Conservation (phyloP, 2,329 filamentous ascomycete species). For the Fusarium euwallaceae region DNA sequence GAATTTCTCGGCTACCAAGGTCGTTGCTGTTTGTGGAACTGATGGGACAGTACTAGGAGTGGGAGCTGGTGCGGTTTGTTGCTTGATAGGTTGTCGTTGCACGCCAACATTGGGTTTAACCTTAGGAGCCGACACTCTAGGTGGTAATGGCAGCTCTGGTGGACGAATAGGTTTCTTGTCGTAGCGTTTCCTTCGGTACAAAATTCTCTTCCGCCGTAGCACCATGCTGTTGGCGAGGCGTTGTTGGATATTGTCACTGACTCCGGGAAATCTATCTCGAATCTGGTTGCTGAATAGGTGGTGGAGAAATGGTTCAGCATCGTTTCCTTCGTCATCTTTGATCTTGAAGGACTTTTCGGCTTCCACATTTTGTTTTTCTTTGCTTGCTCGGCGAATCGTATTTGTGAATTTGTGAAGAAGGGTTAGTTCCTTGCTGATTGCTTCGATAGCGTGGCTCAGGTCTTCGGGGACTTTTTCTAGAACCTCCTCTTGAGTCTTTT, state of each 20-base stretch:
- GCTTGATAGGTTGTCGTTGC: neutral
- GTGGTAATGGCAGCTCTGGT: neutral
- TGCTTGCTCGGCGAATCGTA: constrained; percentile 28
- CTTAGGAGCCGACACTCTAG: neutral
- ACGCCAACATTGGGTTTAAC: neutral
- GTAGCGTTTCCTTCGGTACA: constrained; percentile 22
- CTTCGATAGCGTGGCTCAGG: neutral
- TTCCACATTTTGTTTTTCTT: constrained; percentile 15
- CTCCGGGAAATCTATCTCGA: constrained; percentile 18
- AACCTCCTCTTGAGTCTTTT: neutral
- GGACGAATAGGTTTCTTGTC: constrained; percentile 4
- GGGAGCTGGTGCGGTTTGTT: neutral
- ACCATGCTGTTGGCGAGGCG: constrained; percentile 27
- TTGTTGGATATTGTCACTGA: constrained; percentile 7
- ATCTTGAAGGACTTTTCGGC: constrained; percentile 17
- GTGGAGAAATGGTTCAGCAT: constrained; percentile 9
- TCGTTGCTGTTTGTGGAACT: constrained; percentile 9
- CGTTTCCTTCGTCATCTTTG: constrained; percentile 26
- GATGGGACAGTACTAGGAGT: neutral
- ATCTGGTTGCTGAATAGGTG: constrained; percentile 22
- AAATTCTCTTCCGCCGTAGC: constrained; percentile 20
- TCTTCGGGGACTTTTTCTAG: neutral
- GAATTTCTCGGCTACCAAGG: constrained; percentile 1
- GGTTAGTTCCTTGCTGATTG: neutral
- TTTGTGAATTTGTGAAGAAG: constrained; percentile 20